A percentile compares a stretch with the other conserved stretches of the same genome.
Evolutionary conservation across 345 rosid genomes (phyloP).

Genomic region (Gossypium rotundifolium): DNA sequence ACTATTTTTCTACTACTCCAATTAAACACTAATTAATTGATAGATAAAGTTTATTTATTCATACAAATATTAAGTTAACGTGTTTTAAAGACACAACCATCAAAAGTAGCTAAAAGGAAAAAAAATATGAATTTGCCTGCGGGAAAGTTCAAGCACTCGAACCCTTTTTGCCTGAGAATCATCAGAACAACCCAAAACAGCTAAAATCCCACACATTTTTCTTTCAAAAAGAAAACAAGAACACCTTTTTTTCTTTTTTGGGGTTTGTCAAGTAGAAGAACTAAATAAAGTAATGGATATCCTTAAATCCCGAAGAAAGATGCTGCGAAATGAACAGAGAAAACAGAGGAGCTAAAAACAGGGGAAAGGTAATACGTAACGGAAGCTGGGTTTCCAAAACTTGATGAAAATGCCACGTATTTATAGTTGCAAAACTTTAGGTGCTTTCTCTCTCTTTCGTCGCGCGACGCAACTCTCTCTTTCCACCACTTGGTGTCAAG

Average conservation of each 20-base stretch:
- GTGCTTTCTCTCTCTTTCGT: no score
- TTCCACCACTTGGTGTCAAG: no score
- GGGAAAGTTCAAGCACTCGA: constrained; percentile 97
- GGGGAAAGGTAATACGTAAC: constrained; percentile 17
- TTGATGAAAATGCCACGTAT: constrained; percentile 15
- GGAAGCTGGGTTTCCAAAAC: background rate
- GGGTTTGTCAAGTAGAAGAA: background rate
- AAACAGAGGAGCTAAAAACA: constrained; percentile 1
- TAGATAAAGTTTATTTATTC: no score
- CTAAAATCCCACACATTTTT: constrained; percentile 91
- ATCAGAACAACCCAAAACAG: constrained; percentile 86
- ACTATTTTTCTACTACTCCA: background rate
- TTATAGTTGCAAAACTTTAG: constrained; percentile 19
- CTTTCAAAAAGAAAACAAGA: background rate
- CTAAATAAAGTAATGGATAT: background rate
- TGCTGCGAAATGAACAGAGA: constrained; percentile 8
- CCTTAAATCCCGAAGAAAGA: background rate
- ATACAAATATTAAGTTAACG: background rate
- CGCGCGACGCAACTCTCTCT: no score
- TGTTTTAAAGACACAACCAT: background rate
- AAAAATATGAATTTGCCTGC: constrained; percentile 48
- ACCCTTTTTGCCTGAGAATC: constrained; percentile 90
- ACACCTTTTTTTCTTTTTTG: background rate
- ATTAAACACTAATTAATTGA: background rate
- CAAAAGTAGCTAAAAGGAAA: background rate